Evolutionary conservation across 2,329 filamentous ascomycete species (phyloP).

Genomic region (Fusarium sp.): DNA sequence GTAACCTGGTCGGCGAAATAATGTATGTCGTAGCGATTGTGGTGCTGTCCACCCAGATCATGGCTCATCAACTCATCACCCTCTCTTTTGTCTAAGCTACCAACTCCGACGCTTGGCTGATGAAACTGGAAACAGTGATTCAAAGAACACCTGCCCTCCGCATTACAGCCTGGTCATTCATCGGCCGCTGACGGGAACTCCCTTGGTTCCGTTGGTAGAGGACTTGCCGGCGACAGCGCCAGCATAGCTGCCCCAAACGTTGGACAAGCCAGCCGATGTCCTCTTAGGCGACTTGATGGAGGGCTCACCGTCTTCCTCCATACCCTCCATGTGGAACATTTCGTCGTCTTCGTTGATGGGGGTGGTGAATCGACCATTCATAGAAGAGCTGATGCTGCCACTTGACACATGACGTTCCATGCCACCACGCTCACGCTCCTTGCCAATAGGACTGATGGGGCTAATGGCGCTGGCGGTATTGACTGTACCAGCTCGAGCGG

Average conservation of each 20-base stretch:
- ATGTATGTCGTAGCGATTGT: slow-evolving; percentile 34
- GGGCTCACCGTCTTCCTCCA: slow-evolving; percentile 73
- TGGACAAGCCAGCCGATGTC: slow-evolving; percentile 59
- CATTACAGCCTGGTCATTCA: slow-evolving; percentile 40
- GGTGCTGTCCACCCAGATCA: slow-evolving; percentile 34
- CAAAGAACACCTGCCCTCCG: slow-evolving; percentile 19
- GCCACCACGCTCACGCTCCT: slow-evolving; percentile 52
- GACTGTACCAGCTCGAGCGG: slow-evolving; percentile 53
- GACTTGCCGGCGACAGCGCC: slow-evolving; percentile 52
- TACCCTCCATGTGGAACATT: slow-evolving; percentile 71
- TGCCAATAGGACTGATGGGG: slow-evolving; percentile 56
- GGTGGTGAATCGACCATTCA: slow-evolving; percentile 70
- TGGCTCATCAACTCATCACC: slow-evolving; percentile 42
- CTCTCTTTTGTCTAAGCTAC: slow-evolving; percentile 38
- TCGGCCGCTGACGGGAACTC: slow-evolving; percentile 51
- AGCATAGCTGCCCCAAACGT: slow-evolving; percentile 59
- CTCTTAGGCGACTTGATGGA: slow-evolving; percentile 64
- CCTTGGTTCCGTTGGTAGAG: slow-evolving; percentile 48
- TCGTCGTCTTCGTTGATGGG: slow-evolving; percentile 75
- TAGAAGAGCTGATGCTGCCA: slow-evolving; percentile 67
- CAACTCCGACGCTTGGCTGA: slow-evolving; percentile 33
- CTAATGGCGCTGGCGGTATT: slow-evolving; percentile 59
- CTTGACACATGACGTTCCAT: slow-evolving; percentile 72
- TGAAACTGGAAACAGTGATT: slow-evolving; percentile 30
- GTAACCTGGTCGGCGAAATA: slow-evolving; percentile 34